Base-by-base conservation (phyloP, 73 alveolate species). In the Durusdinium trenchii region DNA sequence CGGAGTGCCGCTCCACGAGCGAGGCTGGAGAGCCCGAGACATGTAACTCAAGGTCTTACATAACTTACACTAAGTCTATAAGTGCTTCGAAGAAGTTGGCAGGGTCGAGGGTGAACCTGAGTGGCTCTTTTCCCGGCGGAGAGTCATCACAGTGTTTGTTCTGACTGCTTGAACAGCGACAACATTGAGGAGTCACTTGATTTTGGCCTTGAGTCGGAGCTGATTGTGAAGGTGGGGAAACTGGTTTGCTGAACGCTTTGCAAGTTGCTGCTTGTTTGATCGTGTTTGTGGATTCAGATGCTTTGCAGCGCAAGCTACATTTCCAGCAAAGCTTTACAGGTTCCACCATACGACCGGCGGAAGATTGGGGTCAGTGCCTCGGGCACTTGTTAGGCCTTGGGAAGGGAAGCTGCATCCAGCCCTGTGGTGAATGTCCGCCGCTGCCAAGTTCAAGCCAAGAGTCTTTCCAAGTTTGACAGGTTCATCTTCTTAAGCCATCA, bases 331-430 rank as follows among this genome's bases (percentile, higher is more conserved):
- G n/a, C n/a, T n/a, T 36, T 38, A 30, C 87, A 87, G 96, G 96
- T 87, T 47, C 96, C 96, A 36, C 96, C 96, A 9, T 87, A 87
- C 85, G 96, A 87, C 96, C 75, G 85, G 50, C 60, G 96, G 50
- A 87, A 45, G 96, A 67, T 87, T 14, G 96, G 96, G 35, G 96
- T 50, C 10, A 32, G 82, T 36, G 23, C 54, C 86, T 76, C 86
- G 35, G n/a, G n/a, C n/a, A n/a, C n/a, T n/a, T n/a, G n/a, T n/a
- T n/a, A n/a, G n/a, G n/a, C n/a, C n/a, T n/a, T n/a, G n/a, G n/a
- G n/a, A n/a, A n/a, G n/a, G n/a, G n/a, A n/a, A n/a, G n/a, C n/a
- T n/a, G n/a, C n/a, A n/a, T n/a, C n/a, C n/a, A n/a, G n/a, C n/a
- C n/a, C n/a, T n/a, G n/a, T n/a, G n/a, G n/a, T n/a, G n/a, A n/a